Percentiles rank a stretch among this genome's conserved stretches.
phyloP scores from a whole-genome alignment of 192 early-diverging fungal genomes.

The Chytriomyces confervae region DNA sequence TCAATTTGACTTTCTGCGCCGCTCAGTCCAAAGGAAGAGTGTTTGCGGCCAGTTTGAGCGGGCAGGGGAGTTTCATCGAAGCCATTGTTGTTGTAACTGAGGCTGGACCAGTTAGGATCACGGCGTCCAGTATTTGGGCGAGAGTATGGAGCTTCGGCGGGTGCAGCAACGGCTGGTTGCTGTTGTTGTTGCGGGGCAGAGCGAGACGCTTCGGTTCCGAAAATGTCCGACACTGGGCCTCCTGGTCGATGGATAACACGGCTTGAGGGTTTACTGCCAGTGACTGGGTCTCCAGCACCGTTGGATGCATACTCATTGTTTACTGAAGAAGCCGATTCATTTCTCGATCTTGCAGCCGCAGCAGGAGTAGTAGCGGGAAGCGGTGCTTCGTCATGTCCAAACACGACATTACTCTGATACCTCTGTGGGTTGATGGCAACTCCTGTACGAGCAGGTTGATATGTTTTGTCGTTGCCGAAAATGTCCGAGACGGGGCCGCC shows the following conservation, averaged over 20 bases:
- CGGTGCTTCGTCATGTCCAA: slow-evolving; percentile 38
- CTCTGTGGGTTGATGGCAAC: slow-evolving; percentile 42
- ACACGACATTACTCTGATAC: slow-evolving; percentile 37
- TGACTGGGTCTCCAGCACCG: slow-evolving; percentile 9
- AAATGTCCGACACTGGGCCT: slow-evolving; percentile 46
- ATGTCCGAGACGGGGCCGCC: slow-evolving; percentile 47
- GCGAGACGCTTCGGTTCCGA: slow-evolving; percentile 13
- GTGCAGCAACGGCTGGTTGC: not conserved
- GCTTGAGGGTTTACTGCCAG: slow-evolving; percentile 39
- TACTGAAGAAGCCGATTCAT: too few species aligned
- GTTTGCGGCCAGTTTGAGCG: slow-evolving; percentile 11
- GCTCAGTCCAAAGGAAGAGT: not conserved
- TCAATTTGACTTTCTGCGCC: slow-evolving; percentile 14
- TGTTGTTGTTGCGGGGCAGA: not conserved
- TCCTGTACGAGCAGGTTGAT: slow-evolving; percentile 14
- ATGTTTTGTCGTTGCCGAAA: slow-evolving; percentile 40
- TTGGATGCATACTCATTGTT: too few species aligned
- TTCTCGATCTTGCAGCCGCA: not conserved
- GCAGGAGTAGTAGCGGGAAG: slow-evolving; percentile 15
- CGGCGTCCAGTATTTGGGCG: slow-evolving; percentile 33
- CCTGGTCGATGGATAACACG: slow-evolving; percentile 46
- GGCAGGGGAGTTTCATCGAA: slow-evolving; percentile 7
- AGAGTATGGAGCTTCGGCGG: not conserved
- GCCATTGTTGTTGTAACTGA: not conserved
- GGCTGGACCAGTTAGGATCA: slow-evolving; percentile 49